Conservation (phyloP, 1,284 basidiomycete genomes). For the Thecaphora frezii region DNA sequence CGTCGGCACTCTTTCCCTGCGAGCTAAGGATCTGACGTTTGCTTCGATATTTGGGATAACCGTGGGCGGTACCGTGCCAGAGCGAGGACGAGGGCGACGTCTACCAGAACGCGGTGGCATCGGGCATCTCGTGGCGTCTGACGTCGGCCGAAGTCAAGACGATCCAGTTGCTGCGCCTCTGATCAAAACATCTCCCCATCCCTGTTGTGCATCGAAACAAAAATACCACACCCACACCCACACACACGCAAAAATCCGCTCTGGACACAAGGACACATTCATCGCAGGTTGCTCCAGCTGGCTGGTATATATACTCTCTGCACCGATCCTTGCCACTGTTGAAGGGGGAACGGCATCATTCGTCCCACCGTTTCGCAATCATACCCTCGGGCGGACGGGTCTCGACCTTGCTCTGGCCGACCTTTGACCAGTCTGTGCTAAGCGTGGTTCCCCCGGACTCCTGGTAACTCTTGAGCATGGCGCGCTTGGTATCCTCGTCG, state of each 20-base stretch:
- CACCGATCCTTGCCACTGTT: too few relatives aligned
- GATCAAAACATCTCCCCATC: too few relatives aligned
- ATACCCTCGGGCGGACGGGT: slow-evolving; percentile 50
- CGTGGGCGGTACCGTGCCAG: not conserved
- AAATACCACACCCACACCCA: too few relatives aligned
- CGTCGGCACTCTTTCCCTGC: slow-evolving; percentile 1
- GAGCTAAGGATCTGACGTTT: not conserved
- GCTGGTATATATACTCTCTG: too few relatives aligned
- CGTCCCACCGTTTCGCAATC: slow-evolving; percentile 46
- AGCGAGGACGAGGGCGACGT: slow-evolving; percentile 72
- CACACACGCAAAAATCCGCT: too few relatives aligned
- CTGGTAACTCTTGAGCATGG: slow-evolving; percentile 57
- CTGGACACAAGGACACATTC: too few relatives aligned
- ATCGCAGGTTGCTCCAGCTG: too few relatives aligned
- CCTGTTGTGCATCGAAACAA: too few relatives aligned
- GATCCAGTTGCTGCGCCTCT: slow-evolving; percentile 22
- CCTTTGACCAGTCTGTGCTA: slow-evolving; percentile 56
- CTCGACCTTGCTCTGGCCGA: slow-evolving; percentile 29
- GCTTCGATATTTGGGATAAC: not conserved
- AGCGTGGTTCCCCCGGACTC: slow-evolving; percentile 54
- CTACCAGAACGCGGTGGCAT: slow-evolving; percentile 38
- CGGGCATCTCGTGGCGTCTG: slow-evolving; percentile 49
- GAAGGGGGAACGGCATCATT: slow-evolving; percentile 1
- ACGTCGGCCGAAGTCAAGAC: slow-evolving; percentile 41
- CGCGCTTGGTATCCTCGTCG: slow-evolving; percentile 51